Evolutionary conservation across 1,284 basidiomycete species (phyloP), one percentile per base, ranked within the genome.

Genomic region (Agroathelia rolfsii): DNA sequence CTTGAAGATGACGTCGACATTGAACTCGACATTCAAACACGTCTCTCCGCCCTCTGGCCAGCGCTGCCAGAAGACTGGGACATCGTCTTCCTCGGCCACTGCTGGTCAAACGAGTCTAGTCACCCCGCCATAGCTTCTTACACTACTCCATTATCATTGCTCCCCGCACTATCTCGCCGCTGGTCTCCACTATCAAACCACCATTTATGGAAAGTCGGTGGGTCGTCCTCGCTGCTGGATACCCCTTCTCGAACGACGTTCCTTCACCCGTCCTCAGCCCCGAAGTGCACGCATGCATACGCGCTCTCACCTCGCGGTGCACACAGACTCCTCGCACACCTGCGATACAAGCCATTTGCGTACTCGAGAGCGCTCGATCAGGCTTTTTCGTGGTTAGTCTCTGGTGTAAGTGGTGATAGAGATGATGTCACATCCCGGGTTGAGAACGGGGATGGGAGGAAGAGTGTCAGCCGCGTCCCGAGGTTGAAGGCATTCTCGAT

Each of bases 1-100:
- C 56, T 87, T 12, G 83, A 88, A 55, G 85, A 88, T 49, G 84
- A 87, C 40, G 58, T 88, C 10, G 79, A 88, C 48, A 72, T 84
- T 64, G 82, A 88, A 54, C 64, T 58, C 37, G 76, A 86, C 44
- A 64, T 83, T 6, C 52, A 62, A 10, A 34, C 49, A 8, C 61
- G 71, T 24, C 53, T 86, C 32, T 46, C 44, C 21, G 43, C 45
- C 4, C 49, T 85, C 28, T 82, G 79, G 76, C 36, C 45, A 2
- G 48, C 55, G 4, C 46, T 88, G 12, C 81, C 84, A 2, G 28
- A 28, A 0, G 64, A 69, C 13, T 88, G 84, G 84, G 82, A 87
- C 41, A 66, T 85, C 15, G 64, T 85, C 23, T 79, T 81, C 42
- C 55, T 88, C 33, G 85, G 84, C 71, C 73, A 81, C 41, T 82